These are phyloP conservation scores for Podaxis carcinomalis DNA, from an alignment of 768 basidiomycete species.

Conservation along the genomic window DNA sequence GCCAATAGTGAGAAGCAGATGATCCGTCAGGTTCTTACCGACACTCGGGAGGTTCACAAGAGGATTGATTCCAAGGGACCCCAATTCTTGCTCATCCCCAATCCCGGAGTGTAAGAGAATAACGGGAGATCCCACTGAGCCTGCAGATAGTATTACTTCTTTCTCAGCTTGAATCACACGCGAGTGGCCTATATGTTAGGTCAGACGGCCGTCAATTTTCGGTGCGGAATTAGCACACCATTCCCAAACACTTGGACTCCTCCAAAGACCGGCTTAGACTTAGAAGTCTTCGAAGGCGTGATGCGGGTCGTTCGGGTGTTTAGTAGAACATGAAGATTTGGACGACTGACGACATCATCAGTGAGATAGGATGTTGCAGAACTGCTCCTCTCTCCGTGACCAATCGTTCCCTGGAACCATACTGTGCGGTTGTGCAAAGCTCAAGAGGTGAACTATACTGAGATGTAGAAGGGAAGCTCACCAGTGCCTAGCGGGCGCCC, in stretches of 20 bases:
- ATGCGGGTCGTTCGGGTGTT: neutral
- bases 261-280: neutral
- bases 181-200: too few species aligned
- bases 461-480: slow-evolving; percentile 8
- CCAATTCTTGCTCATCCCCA: slow-evolving; percentile 13
- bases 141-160: slow-evolving; percentile 15
- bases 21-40: slow-evolving; percentile 26
- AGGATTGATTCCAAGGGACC: slow-evolving; percentile 17
- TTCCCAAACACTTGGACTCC: neutral
- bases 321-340: neutral
- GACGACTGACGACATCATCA: slow-evolving; percentile 17
- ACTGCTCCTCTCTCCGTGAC: slow-evolving; percentile 24
- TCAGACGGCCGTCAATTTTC: neutral
- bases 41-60: slow-evolving; percentile 24
- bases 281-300: neutral
- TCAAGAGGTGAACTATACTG: neutral
- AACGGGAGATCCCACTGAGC: slow-evolving; percentile 13
- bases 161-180: neutral
- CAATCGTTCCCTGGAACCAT: slow-evolving; percentile 22
- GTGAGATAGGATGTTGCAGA: slow-evolving; percentile 27
- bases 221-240: neutral
- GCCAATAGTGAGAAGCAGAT: slow-evolving; percentile 13
- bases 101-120: slow-evolving; percentile 16
- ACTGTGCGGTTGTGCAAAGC: neutral
- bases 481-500: slow-evolving; percentile 28